Evolutionary conservation across 768 basidiomycete species (phyloP).

Genomic region (Cystofilobasidium capitatum): DNA sequence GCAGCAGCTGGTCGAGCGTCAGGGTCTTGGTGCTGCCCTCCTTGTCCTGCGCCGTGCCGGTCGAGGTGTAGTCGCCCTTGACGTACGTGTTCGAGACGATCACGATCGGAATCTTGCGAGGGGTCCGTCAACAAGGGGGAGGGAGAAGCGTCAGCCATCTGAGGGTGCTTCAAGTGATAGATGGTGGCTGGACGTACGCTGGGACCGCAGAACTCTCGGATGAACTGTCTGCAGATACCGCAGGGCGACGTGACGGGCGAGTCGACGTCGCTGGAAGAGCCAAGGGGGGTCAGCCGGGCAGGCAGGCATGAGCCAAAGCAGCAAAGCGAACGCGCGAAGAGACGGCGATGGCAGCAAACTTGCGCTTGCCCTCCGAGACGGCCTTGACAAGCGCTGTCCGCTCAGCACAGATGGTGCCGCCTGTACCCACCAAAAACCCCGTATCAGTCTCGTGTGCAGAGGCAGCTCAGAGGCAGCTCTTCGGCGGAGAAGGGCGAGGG

Average conservation of each 20-base stretch:
- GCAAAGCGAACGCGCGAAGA: neutral
- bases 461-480: neutral
- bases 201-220: conserved; percentile 71
- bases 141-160: conserved; percentile 45
- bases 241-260: conserved; percentile 64
- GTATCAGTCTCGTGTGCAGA: no score
- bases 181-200: conserved; percentile 34
- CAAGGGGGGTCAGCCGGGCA: neutral
- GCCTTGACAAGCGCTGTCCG: conserved; percentile 92
- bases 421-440: no score
- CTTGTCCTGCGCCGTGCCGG: conserved; percentile 38
- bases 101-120: conserved; percentile 44
- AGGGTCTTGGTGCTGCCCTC: conserved; percentile 46
- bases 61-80: conserved; percentile 41
- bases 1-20: conserved; percentile 64
- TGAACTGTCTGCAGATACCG: conserved; percentile 84
- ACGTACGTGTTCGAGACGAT: conserved; percentile 37
- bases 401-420: conserved; percentile 87
- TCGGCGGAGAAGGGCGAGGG: neutral
- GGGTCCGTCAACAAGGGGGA: conserved; percentile 4
- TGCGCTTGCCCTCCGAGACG: conserved; percentile 64
- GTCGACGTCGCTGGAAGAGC: conserved; percentile 53
- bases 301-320: neutral
- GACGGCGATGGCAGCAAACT: conserved; percentile 61
- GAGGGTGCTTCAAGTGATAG: neutral